phyloP scores from a whole-genome alignment of 331 rosid genomes.

The Rhamnella rubrinervis region DNA sequence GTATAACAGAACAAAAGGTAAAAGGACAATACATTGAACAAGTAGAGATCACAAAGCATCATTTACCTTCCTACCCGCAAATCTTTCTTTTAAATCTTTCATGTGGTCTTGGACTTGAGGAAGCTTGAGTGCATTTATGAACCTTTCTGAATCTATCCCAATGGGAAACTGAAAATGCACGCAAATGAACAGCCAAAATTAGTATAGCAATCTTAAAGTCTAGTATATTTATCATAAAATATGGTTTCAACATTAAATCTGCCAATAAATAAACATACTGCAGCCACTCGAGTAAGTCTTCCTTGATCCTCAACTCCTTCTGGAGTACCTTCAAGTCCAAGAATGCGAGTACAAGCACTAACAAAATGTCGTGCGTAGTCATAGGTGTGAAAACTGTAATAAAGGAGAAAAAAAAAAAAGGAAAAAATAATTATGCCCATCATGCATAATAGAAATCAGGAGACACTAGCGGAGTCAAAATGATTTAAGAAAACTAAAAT shows the following conservation, averaged over 20 bases:
- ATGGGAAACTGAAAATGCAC: slow-evolving; percentile 72
- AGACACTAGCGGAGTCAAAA: background rate
- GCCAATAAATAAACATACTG: slow-evolving; percentile 51
- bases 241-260: background rate
- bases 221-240: background rate
- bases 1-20: slow-evolving; percentile 8
- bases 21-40: background rate
- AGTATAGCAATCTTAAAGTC: slow-evolving; percentile 10
- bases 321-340: slow-evolving; percentile 95
- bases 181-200: slow-evolving; percentile 20
- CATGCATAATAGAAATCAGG: background rate
- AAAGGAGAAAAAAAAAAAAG: slow-evolving; percentile 5
- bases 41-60: slow-evolving; percentile 1
- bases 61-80: slow-evolving; percentile 76
- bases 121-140: slow-evolving; percentile 65
- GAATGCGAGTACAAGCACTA: slow-evolving; percentile 98
- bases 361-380: slow-evolving; percentile 99
- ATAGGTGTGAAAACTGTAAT: slow-evolving; percentile 86
- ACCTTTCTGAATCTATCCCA: slow-evolving; percentile 84
- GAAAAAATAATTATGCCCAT: background rate
- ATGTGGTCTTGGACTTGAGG: slow-evolving; percentile 52
- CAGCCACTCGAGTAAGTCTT: slow-evolving; percentile 93
- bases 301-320: slow-evolving; percentile 99
- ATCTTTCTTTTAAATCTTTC: slow-evolving; percentile 70
- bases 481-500: background rate